A percentile compares a stretch with the other conserved stretches of the same genome.
Conservation (phyloP, 495 filamentous ascomycete species). For the Lophiostoma macrostomum region DNA sequence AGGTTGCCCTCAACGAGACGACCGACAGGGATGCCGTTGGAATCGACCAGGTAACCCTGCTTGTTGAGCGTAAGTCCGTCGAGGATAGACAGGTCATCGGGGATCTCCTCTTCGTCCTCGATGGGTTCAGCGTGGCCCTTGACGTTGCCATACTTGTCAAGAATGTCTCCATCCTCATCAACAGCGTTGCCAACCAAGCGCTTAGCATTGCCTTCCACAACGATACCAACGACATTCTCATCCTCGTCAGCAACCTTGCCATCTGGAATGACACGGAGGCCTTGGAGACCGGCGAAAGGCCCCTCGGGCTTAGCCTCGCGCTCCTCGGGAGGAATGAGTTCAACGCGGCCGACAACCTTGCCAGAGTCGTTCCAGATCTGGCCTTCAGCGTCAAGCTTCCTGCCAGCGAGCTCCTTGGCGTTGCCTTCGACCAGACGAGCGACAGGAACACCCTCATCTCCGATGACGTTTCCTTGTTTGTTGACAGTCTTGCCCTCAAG, state of each 20-base stretch:
- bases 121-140: conserved; percentile 59
- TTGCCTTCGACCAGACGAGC: conserved; percentile 68
- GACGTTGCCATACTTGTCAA: conserved; percentile 75
- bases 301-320: conserved; percentile 66
- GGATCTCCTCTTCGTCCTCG: conserved; percentile 49
- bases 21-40: conserved; percentile 66
- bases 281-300: conserved; percentile 73
- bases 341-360: conserved; percentile 68
- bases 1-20: conserved; percentile 66
- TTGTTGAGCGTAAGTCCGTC: conserved; percentile 76
- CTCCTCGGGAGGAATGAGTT: conserved; percentile 70
- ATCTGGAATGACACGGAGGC: conserved; percentile 63
- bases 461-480: conserved; percentile 76
- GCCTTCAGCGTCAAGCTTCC: conserved; percentile 67
- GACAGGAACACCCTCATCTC: conserved; percentile 66
- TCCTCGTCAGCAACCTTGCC: conserved; percentile 68
- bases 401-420: conserved; percentile 63
- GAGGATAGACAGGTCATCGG: conserved; percentile 59
- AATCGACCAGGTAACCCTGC: conserved; percentile 69
- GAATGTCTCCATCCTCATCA: conserved; percentile 79
- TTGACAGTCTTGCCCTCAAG: conserved; percentile 68
- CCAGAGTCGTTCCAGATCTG: conserved; percentile 73
- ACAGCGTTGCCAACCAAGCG: conserved; percentile 71
- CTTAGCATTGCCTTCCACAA: conserved; percentile 74
- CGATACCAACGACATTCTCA: conserved; percentile 65